Evolutionary conservation across 2,329 filamentous ascomycete species (phyloP), one percentile per base, ranked within the genome.

Genomic region (Sclerotinia subarctica): DNA sequence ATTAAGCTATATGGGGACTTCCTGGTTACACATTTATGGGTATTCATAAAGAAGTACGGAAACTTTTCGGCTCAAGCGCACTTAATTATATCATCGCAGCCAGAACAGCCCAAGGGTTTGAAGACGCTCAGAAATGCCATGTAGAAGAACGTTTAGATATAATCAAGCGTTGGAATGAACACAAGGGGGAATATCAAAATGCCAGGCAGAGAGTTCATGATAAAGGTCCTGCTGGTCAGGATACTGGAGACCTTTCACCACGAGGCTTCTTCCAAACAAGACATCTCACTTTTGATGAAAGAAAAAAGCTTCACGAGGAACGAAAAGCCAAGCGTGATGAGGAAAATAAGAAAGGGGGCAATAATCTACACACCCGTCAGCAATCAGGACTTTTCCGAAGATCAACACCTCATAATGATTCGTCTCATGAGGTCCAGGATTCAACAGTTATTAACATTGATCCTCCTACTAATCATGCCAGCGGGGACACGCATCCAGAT

Each of bases 1-100:
- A 56, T 51, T 35, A 69, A 84, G 88, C 84, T 7, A 78, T 91
- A 21, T 91, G 87, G 86, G 86, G 86, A 1, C 79, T 96, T 5
- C 91, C 92, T 0, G 93, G 90, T 6, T 96, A 95, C 75, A 86
- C 91, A 4, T 90, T 94, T 82, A 91, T 94, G 76, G 93, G 93
- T 2, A 83, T 95, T 0, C 88, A 94, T 74, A 90, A 91, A 52
- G 90, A 94, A 76, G 83, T 95, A 65, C 84, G 88, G 70, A 92
- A 90, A 71, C 79, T 85, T 57, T 90, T 92, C 72, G 87, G 89
- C 32, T 87, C 85, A 56, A 91, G 87, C 70, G 87, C 92, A 24
- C 83, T 91, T 60, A 93, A 91, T 72, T 94, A 94, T 76, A 92
- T 96, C 71, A 86, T 93, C 57, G 86, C 91, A 1, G 90, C 92